Base-by-base conservation (phyloP, 2,329 filamentous ascomycete genomes). In the Hawksworthiomyces lignivorus region DNA sequence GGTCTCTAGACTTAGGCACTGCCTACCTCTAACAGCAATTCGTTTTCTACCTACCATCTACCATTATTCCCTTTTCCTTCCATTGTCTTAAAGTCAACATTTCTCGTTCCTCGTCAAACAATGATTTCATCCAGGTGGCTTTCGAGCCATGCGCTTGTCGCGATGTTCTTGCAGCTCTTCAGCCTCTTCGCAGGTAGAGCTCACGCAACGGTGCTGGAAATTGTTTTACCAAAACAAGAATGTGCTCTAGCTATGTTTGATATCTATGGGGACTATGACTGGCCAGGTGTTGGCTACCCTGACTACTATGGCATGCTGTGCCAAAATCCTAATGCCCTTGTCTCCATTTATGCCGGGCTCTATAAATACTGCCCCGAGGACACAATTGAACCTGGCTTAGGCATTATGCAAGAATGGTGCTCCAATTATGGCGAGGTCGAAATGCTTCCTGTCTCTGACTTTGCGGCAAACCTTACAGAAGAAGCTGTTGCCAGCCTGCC, bases 381-480 rank as follows among this genome's bases (percentile, higher is more conserved):
- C 1, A 41, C 48, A 4, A 1, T 31, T 3, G n/a, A 37, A 1
- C 4, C 14, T 7, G 34, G 40, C 33, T 0, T 43, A 0, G n/a
- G 21, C 1, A 15, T n/a, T 1, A 11, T 46, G 4, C 3, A 8
- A 3, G 3, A 14, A 0, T 28, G 29, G 27, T 52, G 50, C 20
- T 10, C 18, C 6, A 21, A 33, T 2, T 35, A 48, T 14, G 48
- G 37, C 24, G 14, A 29, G 1, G 21, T 39, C 3, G 9, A 19
- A 4, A 2, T 50, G 12, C 4, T 29, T 11, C 38, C 37, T 3
- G 14, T 19, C 4, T 36, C 36, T 4, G 17, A 33, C 1, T 37
- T 45, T 9, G 36, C 46, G 0, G 41, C 44, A 11, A 50, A 52
- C 41, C 41, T 52, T 6, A 52, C 50, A 11, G 4, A 33, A 4